Conservation (phyloP, 139 green algal genomes). For the Parachlorella kessleri region DNA sequence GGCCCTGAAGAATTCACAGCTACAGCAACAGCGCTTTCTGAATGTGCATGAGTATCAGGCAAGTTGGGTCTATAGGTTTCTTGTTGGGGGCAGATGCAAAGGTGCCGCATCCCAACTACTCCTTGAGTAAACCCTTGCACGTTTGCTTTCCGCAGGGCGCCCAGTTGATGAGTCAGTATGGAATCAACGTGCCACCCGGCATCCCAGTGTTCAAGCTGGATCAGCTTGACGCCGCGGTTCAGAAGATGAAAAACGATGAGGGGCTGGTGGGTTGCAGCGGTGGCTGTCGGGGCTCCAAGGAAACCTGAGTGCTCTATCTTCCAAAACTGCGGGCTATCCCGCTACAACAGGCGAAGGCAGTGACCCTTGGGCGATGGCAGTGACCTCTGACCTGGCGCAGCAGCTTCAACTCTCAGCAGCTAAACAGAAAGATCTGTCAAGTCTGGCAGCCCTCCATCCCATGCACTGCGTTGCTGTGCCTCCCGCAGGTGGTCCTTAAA, state of each 20-base stretch:
- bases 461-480: neutral
- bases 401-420: too few relatives aligned
- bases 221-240: slow-evolving; percentile 72
- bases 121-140: slow-evolving; percentile 11
- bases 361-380: too few relatives aligned
- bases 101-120: too few relatives aligned
- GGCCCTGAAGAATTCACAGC: slow-evolving; percentile 1
- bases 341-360: too few relatives aligned
- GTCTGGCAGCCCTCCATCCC: too few relatives aligned
- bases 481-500: slow-evolving; percentile 91
- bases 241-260: slow-evolving; percentile 72
- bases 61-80: neutral
- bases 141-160: slow-evolving; percentile 75
- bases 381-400: too few relatives aligned
- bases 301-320: neutral
- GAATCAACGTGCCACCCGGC: slow-evolving; percentile 93
- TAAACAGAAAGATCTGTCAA: too few relatives aligned
- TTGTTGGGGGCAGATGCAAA: too few relatives aligned
- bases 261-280: slow-evolving; percentile 66
- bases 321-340: too few relatives aligned
- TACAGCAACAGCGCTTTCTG: slow-evolving; percentile 73
- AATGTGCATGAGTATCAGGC: slow-evolving; percentile 98
- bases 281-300: neutral
- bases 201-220: slow-evolving; percentile 74
- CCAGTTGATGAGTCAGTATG: slow-evolving; percentile 91